A percentile compares a stretch with the other conserved stretches of the same genome.
These are phyloP conservation scores for Coniochaeta ligniaria DNA, from an alignment of 2,329 filamentous ascomycete species.

Conservation along the genomic window DNA sequence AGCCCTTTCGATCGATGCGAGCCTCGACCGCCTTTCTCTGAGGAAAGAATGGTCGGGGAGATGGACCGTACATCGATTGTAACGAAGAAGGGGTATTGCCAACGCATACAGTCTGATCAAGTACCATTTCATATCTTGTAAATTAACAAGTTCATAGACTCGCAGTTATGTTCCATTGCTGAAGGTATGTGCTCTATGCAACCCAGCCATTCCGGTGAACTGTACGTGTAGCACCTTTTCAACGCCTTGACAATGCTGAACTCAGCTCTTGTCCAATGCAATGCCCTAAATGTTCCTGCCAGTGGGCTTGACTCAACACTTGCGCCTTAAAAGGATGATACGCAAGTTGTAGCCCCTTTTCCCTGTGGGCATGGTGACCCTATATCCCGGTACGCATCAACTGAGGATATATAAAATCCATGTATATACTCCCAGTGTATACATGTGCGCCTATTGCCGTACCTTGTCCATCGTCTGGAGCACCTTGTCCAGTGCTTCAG, in stretches of 20 bases:
- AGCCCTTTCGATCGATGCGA: not conserved
- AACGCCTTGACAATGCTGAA: not conserved
- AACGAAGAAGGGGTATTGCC: not conserved
- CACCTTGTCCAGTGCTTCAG: slow-evolving; percentile 52
- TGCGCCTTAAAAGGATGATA: not conserved
- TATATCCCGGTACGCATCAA: not conserved
- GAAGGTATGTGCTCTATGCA: not conserved
- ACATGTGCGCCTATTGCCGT: slow-evolving; percentile 1
- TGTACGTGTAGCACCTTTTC: not conserved
- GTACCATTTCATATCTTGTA: not conserved
- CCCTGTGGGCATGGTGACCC: not conserved
- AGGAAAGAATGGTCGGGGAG: not conserved
- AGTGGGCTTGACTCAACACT: not conserved
- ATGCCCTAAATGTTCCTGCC: not conserved
- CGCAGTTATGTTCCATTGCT: not conserved
- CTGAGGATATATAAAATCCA: not conserved
- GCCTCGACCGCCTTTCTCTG: not conserved
- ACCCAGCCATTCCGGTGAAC: not conserved
- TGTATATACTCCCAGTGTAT: not conserved
- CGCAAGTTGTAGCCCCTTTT: not conserved
- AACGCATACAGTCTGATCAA: not conserved
- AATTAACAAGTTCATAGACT: not conserved
- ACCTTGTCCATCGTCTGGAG: slow-evolving; percentile 42
- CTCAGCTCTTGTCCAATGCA: not conserved
- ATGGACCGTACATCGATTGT: not conserved